Evolutionary conservation across 2,329 filamentous ascomycete species (phyloP), one percentile per base, ranked within the genome.

Genomic region (Chaetomiaceae sp.): DNA sequence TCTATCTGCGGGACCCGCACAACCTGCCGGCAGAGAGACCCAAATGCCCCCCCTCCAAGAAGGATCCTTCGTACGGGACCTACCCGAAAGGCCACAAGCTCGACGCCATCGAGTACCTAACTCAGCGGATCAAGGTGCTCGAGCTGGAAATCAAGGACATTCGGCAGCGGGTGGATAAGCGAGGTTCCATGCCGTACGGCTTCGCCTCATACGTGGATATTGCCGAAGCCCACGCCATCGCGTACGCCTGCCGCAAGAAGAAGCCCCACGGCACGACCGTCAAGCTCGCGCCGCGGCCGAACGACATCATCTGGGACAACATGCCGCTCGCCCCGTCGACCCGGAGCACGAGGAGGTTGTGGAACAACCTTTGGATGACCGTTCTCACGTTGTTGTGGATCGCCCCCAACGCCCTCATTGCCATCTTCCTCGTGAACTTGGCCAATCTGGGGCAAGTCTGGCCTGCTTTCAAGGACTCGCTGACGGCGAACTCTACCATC

Each of bases 241-340:
- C 90, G 10, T 95, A 86, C 66, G 78, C 83, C 9, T 80, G 85
- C 18, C 85, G 86, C 48, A 86, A 81, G 39, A 93, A 93, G 70
- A 85, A 84, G 56, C 87, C 88, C 0, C 75, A 86, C 33, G 88
- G 88, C 5, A 82, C 88, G 0, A 86, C 78, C 0, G 79, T 98
- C 45, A 74, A 71, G 6, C 74, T 97, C 12, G 90, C 93, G 1
- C 89, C 93, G 2, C 81, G 82, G 48, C 91, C 93, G 3, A 88
- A 86, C 61, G 91, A 97, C 62, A 79, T 98, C 43, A 95, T 98
- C 54, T 98, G 93, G 93, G 84, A 88, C 62, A 98, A 98, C 60
- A 78, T 98, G 70, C 76, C 81, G 6, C 70, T 97, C 47, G 79
- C 75, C 14, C 81, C 81, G 32, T 71, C 78, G 22, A 77, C 81